Percentiles rank a stretch among this genome's conserved stretches.
These are phyloP conservation scores for Rhazya stricta DNA, from an alignment of 257 asterid genomes.

Conservation along the genomic window DNA sequence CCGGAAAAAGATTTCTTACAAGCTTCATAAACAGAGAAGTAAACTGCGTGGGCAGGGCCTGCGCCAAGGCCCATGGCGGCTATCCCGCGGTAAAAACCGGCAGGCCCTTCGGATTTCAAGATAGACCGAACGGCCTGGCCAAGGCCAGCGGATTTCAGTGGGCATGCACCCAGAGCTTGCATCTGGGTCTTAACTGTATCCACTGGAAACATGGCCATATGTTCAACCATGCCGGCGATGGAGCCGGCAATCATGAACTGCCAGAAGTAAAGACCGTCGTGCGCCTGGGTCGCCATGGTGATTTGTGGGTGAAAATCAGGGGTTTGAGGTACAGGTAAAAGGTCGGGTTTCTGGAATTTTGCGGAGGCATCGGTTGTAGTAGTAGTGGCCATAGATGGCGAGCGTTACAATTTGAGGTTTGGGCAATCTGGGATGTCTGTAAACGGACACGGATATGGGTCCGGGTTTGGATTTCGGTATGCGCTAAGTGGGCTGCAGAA, in stretches of 20 bases:
- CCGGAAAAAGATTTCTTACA: slow-evolving; percentile 66
- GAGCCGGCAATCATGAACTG: slow-evolving; percentile 96
- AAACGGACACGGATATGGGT: neutral
- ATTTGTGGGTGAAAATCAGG: slow-evolving; percentile 44
- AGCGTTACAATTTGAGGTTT: neutral
- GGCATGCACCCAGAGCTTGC: slow-evolving; percentile 92
- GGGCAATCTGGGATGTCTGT: neutral
- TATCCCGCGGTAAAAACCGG: slow-evolving; percentile 83
- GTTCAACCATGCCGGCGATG: slow-evolving; percentile 85
- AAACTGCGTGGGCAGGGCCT: slow-evolving; percentile 95
- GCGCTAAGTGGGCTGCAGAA: neutral
- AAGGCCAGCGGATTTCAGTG: slow-evolving; percentile 58
- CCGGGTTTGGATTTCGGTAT: slow-evolving; percentile 1
- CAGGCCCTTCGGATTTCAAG: slow-evolving; percentile 57
- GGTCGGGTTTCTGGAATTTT: slow-evolving; percentile 60
- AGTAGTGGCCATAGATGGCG: slow-evolving; percentile 47
- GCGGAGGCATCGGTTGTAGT: slow-evolving; percentile 45
- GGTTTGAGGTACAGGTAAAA: slow-evolving; percentile 47
- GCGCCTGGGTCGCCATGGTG: slow-evolving; percentile 38
- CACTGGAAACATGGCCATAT: slow-evolving; percentile 97
- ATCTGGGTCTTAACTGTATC: slow-evolving; percentile 89
- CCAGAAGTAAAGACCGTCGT: slow-evolving; percentile 84
- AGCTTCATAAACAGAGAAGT: slow-evolving; percentile 77
- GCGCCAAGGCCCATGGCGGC: slow-evolving; percentile 98
- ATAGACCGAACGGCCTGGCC: slow-evolving; percentile 60